Evolutionary conservation across 257 asterid species (phyloP).

Genomic region (Eucommia ulmoides): DNA sequence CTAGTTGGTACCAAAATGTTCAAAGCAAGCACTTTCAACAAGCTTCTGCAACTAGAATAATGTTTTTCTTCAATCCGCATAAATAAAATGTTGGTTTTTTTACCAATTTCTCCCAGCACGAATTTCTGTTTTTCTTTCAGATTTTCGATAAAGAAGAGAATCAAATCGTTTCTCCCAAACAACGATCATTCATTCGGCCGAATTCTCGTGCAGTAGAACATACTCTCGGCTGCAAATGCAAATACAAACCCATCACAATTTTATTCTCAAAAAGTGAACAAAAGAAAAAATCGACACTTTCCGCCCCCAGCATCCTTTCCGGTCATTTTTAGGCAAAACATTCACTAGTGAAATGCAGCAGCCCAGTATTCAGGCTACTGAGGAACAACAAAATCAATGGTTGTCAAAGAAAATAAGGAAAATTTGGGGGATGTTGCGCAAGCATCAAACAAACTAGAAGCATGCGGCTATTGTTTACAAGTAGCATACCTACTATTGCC

Average conservation of each 20-base stretch:
- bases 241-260: neutral
- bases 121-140: neutral
- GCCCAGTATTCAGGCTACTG: no score
- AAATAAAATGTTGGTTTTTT: neutral
- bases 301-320: no score
- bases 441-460: no score
- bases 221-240: conserved; percentile 81
- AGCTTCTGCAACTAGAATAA: neutral
- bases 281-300: neutral
- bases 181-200: conserved; percentile 33
- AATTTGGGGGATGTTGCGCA: no score
- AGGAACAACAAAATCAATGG: no score
- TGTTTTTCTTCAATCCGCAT: neutral
- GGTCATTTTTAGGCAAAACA: no score
- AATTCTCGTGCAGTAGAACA: conserved; percentile 82
- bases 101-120: neutral
- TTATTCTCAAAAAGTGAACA: neutral
- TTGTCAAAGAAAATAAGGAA: no score
- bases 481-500: conserved; percentile 87
- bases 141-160: neutral
- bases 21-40: no score
- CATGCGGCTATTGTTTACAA: no score
- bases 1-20: no score
- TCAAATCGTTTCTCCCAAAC: neutral
- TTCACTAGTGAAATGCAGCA: no score